A percentile compares a stretch with the other conserved stretches of the same genome.
Conservation (phyloP, 139 green algal species). For the Pleodorina starrii region DNA sequence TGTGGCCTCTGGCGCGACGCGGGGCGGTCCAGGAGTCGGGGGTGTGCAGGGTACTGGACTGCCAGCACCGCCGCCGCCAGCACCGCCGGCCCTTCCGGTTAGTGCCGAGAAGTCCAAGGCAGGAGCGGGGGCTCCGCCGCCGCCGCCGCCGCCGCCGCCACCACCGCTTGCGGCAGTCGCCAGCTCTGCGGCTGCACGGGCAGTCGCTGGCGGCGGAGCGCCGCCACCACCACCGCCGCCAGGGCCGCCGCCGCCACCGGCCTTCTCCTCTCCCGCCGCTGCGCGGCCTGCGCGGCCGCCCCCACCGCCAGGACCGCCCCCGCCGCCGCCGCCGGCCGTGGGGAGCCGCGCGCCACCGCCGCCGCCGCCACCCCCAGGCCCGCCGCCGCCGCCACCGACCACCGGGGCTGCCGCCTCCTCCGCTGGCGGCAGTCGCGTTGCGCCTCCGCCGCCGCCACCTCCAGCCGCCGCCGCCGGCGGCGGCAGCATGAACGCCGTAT, state of each 20-base stretch:
- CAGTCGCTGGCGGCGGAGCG: not conserved
- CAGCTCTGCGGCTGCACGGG: not conserved
- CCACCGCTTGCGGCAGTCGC: not conserved
- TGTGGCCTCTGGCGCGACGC: not conserved
- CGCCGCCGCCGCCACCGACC: not conserved
- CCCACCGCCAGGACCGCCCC: not conserved
- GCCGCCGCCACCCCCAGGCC: not conserved
- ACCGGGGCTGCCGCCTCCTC: not conserved
- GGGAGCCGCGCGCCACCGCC: not conserved
- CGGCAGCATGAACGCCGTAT: not conserved
- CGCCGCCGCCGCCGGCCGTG: not conserved
- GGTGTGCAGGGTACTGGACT: too few species aligned
- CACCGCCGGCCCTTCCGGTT: not conserved
- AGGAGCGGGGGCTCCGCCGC: not conserved
- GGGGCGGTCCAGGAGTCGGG: too few species aligned
- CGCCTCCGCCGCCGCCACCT: constrained; percentile 10
- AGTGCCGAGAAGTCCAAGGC: not conserved
- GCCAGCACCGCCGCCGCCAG: not conserved
- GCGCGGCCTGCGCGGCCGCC: not conserved
- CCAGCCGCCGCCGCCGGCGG: not conserved
- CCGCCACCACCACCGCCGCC: not conserved
- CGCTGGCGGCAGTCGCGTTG: not conserved
- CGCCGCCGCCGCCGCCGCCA: constrained; percentile 2
- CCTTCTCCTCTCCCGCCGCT: not conserved
- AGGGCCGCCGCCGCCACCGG: not conserved